Evolutionary conservation across 306 rosid genomes (phyloP), one percentile per base, ranked within the genome.

Genomic region (Albizia julibrissin): DNA sequence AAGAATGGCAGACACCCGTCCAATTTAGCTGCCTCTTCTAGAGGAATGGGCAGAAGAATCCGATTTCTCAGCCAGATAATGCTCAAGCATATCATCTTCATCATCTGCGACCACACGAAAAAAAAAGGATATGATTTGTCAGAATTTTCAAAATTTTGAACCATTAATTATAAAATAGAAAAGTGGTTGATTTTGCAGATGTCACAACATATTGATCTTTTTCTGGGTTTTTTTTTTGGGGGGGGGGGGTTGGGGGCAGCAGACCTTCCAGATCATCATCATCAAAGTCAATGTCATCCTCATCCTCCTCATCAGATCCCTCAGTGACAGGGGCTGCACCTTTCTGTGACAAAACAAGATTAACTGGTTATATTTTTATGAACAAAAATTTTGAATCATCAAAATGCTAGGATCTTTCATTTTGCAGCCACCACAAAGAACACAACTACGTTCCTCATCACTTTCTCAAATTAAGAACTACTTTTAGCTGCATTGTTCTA

Each of bases 51-150:
- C 14, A 72, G 97, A 88, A 49, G 94, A 80, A 80, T 96, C 94
- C 3, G 97, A 49, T 69, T 92, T 96, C 87, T 93, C 99, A 18
- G 99, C 97, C 83, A 96, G 89, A 79, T 92, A 96, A 85, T 96
- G 99, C 85, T 96, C 97, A 56, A 96, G 97, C 99, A 96, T 96
- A 86, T 96, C 98, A 8, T 95, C 99, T 89, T 96, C 99, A 27
- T 95, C 99, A 85, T 83, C 99, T 92, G 92, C 85, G 80, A 82
- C 24, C 81, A 78, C 54, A 78, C 56, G 15, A 11, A 83, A 18
- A 52, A 54, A 4, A 49, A 49, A 76, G 84, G 59, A 69, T 26
- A 37, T 56, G 65, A 69, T 26, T 31, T 56, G 46, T 83, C 71
- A 62, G 34, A 66, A 9, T 34, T 50, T 10, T 27, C 40, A 74